phyloP scores from a whole-genome alignment of 73 alveolate species.

The Tetrahymena borealis region DNA sequence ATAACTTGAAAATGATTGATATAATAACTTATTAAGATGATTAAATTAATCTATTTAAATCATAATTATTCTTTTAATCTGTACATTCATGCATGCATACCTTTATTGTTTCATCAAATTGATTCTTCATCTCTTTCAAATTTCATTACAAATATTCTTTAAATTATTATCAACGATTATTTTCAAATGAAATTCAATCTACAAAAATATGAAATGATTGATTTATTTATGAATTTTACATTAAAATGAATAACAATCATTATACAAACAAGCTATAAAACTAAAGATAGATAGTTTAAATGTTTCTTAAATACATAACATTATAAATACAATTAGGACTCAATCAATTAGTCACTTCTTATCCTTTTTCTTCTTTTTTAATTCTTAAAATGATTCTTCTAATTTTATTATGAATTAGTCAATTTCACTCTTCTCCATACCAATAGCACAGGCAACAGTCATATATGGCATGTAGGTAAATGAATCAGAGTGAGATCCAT shows the following conservation, averaged over 20 bases:
- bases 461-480: conserved; percentile 58
- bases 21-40: background rate
- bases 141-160: too few relatives aligned
- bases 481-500: conserved; percentile 76
- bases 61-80: background rate
- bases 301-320: background rate
- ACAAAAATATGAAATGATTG: too few relatives aligned
- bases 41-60: background rate
- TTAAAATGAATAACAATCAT: too few relatives aligned
- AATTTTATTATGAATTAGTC: conserved; percentile 48
- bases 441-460: conserved; percentile 95
- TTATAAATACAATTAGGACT: background rate
- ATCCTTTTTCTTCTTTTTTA: background rate
- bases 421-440: conserved; percentile 77
- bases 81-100: background rate
- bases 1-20: background rate
- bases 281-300: too few relatives aligned
- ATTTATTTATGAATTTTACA: too few relatives aligned
- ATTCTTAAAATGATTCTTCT: background rate
- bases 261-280: too few relatives aligned
- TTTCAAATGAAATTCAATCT: too few relatives aligned
- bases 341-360: background rate
- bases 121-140: background rate
- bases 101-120: background rate
- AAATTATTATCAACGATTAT: too few relatives aligned